Evolutionary conservation across 108 stramenopile genomes (phyloP).

Genomic region (Nannochloropsis gaditana): DNA sequence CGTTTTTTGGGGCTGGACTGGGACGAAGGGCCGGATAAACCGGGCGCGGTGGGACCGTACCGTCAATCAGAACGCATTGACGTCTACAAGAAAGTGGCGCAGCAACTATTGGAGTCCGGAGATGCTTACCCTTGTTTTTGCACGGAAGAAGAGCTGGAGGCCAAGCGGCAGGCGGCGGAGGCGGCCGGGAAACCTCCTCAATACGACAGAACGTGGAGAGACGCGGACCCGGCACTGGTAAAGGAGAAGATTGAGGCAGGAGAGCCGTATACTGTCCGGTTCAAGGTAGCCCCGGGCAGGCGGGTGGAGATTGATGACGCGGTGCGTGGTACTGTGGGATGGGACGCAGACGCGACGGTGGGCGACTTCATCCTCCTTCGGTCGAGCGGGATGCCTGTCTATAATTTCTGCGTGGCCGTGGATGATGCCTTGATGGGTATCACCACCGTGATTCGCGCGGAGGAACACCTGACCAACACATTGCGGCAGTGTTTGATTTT

Average conservation of each 20-base stretch:
- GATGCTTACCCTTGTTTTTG: conserved; percentile 92
- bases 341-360: conserved; percentile 92
- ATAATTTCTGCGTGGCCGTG: conserved; percentile 97
- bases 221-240: conserved; percentile 78
- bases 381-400: conserved; percentile 83
- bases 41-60: conserved; percentile 47
- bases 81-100: conserved; percentile 49
- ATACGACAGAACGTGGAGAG: conserved; percentile 94
- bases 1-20: conserved; percentile 79
- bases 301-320: conserved; percentile 72
- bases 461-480: conserved; percentile 95
- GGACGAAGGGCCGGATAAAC: conserved; percentile 80
- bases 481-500: conserved; percentile 73
- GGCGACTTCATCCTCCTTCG: conserved; percentile 93
- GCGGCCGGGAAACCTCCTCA: conserved; percentile 65
- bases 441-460: conserved; percentile 90
- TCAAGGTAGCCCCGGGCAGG: conserved; percentile 61
- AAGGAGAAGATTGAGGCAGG: conserved; percentile 68
- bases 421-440: conserved; percentile 93
- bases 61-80: conserved; percentile 53
- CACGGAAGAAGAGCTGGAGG: conserved; percentile 84
- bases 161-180: conserved; percentile 67
- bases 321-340: conserved; percentile 82
- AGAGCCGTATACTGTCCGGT: conserved; percentile 75
- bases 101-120: conserved; percentile 50